Conservation (phyloP, 2,329 filamentous ascomycete species). For the Talaromyces sp. region DNA sequence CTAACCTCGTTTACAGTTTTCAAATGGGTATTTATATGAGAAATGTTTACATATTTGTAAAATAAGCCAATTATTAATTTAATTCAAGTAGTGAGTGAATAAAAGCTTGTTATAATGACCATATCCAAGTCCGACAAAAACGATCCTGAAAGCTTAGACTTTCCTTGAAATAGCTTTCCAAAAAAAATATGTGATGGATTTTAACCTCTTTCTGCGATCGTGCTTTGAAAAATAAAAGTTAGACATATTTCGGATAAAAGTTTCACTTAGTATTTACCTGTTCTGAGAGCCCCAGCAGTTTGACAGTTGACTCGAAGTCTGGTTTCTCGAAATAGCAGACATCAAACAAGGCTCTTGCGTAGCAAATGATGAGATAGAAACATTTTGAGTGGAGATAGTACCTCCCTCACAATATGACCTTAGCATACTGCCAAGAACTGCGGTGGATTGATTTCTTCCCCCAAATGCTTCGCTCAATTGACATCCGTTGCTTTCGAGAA, state of each 20-base stretch:
- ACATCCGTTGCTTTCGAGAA: background rate
- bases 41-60: too few species aligned
- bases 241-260: background rate
- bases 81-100: too few species aligned
- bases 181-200: too few species aligned
- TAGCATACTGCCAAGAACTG: background rate
- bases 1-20: too few species aligned
- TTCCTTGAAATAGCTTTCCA: too few species aligned
- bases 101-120: too few species aligned
- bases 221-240: background rate
- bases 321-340: background rate
- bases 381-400: background rate
- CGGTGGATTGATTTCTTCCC: background rate
- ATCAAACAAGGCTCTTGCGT: background rate
- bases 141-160: too few species aligned
- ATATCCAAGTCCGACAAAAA: too few species aligned
- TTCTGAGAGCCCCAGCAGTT: background rate
- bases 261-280: background rate
- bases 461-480: background rate
- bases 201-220: background rate
- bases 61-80: too few species aligned
- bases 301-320: background rate
- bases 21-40: too few species aligned
- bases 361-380: background rate
- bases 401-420: background rate